These are phyloP conservation scores for Xerocomus spinulosus DNA, from an alignment of 768 basidiomycete genomes.

Conservation along the genomic window DNA sequence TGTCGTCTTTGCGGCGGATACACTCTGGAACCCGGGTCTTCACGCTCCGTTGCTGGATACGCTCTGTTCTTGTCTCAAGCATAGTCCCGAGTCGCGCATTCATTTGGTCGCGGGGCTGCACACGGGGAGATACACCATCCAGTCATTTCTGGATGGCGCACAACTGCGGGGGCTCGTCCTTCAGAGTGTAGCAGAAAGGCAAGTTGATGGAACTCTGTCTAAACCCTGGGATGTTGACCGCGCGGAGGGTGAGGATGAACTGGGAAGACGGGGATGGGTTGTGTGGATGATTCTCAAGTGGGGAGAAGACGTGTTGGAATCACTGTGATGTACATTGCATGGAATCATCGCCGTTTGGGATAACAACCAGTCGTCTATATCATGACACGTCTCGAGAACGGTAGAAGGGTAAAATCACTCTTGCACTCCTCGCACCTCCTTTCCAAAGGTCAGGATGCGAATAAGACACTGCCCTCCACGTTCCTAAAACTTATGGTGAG, in stretches of 20 bases:
- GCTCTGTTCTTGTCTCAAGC: conserved; percentile 45
- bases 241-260: conserved; percentile 56
- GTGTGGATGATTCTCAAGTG: conserved; percentile 61
- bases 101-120: conserved; percentile 73
- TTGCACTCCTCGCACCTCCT: conserved; percentile 14
- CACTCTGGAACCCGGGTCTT: conserved; percentile 67
- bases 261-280: conserved; percentile 66
- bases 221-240: conserved; percentile 51
- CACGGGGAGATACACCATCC: conserved; percentile 69
- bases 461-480: conserved; percentile 31
- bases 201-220: conserved; percentile 34
- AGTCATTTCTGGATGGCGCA: conserved; percentile 46
- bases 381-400: conserved; percentile 1
- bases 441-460: conserved; percentile 31
- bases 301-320: conserved; percentile 23
- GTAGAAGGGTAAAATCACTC: conserved; percentile 6
- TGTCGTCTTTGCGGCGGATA: conserved; percentile 68
- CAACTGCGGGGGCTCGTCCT: conserved; percentile 40
- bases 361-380: background rate
- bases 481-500: conserved; percentile 20
- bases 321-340: background rate
- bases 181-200: conserved; percentile 45
- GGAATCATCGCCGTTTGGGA: background rate
- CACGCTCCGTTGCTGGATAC: conserved; percentile 53
- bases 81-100: conserved; percentile 41